phyloP scores from a whole-genome alignment of 306 rosid species.

The Vachellia pachyceras region DNA sequence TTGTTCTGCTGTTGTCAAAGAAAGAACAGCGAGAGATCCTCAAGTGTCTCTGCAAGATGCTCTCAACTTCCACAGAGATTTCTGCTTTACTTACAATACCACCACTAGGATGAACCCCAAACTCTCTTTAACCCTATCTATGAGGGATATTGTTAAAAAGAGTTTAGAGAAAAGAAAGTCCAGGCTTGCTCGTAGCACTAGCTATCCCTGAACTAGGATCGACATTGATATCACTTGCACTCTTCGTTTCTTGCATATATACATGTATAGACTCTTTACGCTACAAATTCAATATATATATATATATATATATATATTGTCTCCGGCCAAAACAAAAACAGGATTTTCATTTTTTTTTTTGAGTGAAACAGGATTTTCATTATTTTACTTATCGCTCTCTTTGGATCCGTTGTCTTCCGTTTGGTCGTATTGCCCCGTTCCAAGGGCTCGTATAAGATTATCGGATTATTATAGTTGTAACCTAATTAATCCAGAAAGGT shows the following conservation, averaged over 20 bases:
- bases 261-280: background rate
- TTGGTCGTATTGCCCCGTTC: background rate
- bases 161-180: constrained; percentile 51
- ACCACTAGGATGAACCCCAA: constrained; percentile 69
- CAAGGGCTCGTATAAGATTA: background rate
- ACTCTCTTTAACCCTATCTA: constrained; percentile 59
- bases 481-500: background rate
- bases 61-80: constrained; percentile 50
- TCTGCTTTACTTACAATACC: constrained; percentile 53
- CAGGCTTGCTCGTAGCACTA: constrained; percentile 51
- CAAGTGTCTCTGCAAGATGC: constrained; percentile 48
- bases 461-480: background rate
- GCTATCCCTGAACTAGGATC: constrained; percentile 47
- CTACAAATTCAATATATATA: background rate
- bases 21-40: constrained; percentile 35
- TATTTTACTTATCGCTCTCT: background rate
- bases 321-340: background rate
- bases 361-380: too few relatives aligned
- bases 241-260: background rate
- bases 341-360: too few relatives aligned
- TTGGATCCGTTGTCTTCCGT: background rate
- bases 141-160: constrained; percentile 66
- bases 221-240: background rate
- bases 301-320: too few relatives aligned
- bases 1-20: constrained; percentile 76